Conservation (phyloP, 2,329 filamentous ascomycete genomes). For the Fonsecaea erecta region DNA sequence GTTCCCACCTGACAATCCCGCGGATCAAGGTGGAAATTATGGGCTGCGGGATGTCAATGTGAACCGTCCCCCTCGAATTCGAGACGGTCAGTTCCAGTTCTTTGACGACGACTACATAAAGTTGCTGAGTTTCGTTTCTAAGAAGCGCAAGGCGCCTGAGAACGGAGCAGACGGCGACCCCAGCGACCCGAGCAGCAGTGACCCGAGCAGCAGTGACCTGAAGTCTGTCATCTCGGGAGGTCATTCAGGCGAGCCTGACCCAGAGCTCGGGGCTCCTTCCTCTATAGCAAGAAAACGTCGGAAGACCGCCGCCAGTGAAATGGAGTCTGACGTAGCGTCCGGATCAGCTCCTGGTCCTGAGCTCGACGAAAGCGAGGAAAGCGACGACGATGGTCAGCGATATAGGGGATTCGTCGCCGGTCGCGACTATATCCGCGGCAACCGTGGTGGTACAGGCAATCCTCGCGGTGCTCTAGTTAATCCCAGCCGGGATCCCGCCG, state of each 20-base stretch:
- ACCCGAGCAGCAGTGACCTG: neutral
- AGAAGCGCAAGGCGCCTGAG: neutral
- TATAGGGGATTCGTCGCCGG: no score
- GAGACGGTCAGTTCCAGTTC: neutral
- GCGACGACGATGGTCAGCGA: no score
- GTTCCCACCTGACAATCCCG: neutral
- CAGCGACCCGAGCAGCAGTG: neutral
- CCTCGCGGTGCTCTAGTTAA: constrained; percentile 16
- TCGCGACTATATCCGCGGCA: constrained; percentile 2
- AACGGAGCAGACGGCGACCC: neutral
- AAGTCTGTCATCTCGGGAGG: neutral
- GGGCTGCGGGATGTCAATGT: neutral
- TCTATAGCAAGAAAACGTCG: neutral
- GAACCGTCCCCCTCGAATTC: neutral
- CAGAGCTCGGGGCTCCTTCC: neutral
- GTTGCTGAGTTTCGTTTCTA: neutral
- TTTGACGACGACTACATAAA: neutral
- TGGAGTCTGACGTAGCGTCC: neutral
- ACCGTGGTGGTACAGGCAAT: neutral
- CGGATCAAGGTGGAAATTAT: neutral
- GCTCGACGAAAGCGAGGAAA: no score
- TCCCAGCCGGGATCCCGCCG: neutral
- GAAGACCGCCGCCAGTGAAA: neutral
- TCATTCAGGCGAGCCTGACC: neutral
- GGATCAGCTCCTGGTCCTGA: neutral